Percentiles rank a stretch among this genome's conserved stretches.
Evolutionary conservation across 106 monocot genomes (phyloP).

Genomic region (Hemerocallis citrina): DNA sequence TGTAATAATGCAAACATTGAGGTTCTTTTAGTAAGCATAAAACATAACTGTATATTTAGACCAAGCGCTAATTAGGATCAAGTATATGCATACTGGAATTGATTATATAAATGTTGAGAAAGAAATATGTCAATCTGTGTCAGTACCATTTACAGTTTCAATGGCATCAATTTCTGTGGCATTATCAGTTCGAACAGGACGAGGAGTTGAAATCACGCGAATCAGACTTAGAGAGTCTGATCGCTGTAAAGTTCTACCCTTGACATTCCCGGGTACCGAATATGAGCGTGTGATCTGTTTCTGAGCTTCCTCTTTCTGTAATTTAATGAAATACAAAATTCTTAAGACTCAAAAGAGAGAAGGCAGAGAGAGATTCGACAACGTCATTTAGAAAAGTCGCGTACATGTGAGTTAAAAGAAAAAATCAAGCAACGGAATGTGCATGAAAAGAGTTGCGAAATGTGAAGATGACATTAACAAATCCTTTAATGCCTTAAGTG

Average conservation of each 20-base stretch:
- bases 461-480: no score
- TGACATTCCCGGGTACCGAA: slow-evolving; percentile 74
- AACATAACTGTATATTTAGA: no score
- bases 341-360: no score
- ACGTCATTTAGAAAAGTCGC: no score
- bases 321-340: neutral
- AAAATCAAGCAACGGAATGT: no score
- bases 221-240: slow-evolving; percentile 51
- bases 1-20: slow-evolving; percentile 4
- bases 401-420: neutral
- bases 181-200: slow-evolving; percentile 31
- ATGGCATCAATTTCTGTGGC: slow-evolving; percentile 18
- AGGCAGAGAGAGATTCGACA: no score
- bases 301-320: slow-evolving; percentile 45
- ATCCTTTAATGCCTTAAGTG: no score
- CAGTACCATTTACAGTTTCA: slow-evolving; percentile 45
- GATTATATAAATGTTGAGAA: neutral
- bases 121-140: neutral
- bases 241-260: slow-evolving; percentile 42
- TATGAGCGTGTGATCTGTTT: slow-evolving; percentile 67
- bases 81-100: slow-evolving; percentile 1
- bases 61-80: neutral
- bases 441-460: neutral
- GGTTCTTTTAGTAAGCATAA: slow-evolving; percentile 5
- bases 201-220: slow-evolving; percentile 78